Evolutionary conservation across 2,329 filamentous ascomycete genomes (phyloP).

Genomic region (Beauveria brongniartii): DNA sequence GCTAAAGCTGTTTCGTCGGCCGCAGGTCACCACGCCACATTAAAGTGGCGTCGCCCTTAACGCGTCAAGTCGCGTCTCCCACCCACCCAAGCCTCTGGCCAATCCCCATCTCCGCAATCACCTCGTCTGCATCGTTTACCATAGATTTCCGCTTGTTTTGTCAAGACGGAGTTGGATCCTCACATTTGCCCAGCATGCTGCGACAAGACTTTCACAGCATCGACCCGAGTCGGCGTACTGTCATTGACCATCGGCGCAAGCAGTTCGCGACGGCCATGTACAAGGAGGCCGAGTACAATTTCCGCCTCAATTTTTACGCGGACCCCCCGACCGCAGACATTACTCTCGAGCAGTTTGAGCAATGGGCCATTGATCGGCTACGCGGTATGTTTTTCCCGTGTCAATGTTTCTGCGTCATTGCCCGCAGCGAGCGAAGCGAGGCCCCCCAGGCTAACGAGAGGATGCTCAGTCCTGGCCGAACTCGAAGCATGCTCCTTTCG

Average conservation of each 20-base stretch:
- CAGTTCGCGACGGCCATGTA: slow-evolving; percentile 75
- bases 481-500: slow-evolving; percentile 93
- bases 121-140: not conserved
- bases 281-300: slow-evolving; percentile 70
- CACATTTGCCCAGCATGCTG: slow-evolving; percentile 31
- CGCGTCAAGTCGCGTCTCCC: slow-evolving; percentile 29
- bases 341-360: slow-evolving; percentile 93
- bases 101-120: slow-evolving; percentile 3
- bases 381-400: slow-evolving; percentile 46
- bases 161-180: not conserved
- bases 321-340: slow-evolving; percentile 87
- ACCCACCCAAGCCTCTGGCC: not conserved
- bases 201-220: slow-evolving; percentile 45
- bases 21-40: not conserved
- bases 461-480: slow-evolving; percentile 63
- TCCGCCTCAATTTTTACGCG: slow-evolving; percentile 87
- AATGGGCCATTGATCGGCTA: slow-evolving; percentile 93
- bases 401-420: not conserved
- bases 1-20: not conserved
- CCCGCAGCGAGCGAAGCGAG: not conserved
- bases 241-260: slow-evolving; percentile 72
- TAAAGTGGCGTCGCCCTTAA: slow-evolving; percentile 15
- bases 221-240: slow-evolving; percentile 65
- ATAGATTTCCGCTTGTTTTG: not conserved
- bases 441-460: not conserved